Base-by-base conservation (phyloP, 2,329 filamentous ascomycete genomes). In the Diaporthe amygdali region DNA sequence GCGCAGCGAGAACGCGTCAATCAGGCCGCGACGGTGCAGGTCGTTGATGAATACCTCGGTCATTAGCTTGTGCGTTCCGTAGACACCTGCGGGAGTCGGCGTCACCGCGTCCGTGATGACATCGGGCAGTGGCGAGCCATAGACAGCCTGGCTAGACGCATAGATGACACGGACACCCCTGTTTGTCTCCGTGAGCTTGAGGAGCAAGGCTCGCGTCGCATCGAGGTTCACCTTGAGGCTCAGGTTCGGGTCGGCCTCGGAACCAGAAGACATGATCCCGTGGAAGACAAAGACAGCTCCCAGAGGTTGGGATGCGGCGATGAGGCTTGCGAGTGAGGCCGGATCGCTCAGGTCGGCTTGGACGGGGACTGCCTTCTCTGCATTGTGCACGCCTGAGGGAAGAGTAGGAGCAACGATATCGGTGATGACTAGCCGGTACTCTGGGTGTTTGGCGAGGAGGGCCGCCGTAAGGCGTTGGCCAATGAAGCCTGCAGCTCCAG, bases 401-500 rank as follows among this genome's bases (percentile, higher is more conserved):
- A 51, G 34, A 4, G 54, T 4, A 2, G 71, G 71, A 15, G 63
- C 54, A 14, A 70, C 55, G 22, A 72, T 37, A 75, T 92, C 90
- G 14, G 87, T 89, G 54, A 91, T 81, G 59, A 86, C 84, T 64
- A 92, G 79, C 68, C 84, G 81, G 25, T 84, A 68, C 37, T 75
- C 77, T 1, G 77, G 73, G 0, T 78, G 76, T 0, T 79, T 78
- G 22, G 85, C 81, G 39, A 92, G 81, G 3, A 92, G 84, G 44
- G 88, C 85, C 64, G 84, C 83, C 3, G 89, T 85, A 30, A 92
- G 84, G 54, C 88, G 84, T 78, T 91, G 90, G 76, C 90, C 90
- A 70, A 92, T 87, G 81, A 92, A 92, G 71, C 90, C 90, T 54
- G 87, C 87, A 9, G 86, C 90, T 6, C 90, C 90, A 12, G 90